Percentiles rank a stretch among this genome's conserved stretches.
These are phyloP conservation scores for Trematosphaeria pertusa DNA, from an alignment of 2,329 filamentous ascomycete genomes.

Conservation along the genomic window DNA sequence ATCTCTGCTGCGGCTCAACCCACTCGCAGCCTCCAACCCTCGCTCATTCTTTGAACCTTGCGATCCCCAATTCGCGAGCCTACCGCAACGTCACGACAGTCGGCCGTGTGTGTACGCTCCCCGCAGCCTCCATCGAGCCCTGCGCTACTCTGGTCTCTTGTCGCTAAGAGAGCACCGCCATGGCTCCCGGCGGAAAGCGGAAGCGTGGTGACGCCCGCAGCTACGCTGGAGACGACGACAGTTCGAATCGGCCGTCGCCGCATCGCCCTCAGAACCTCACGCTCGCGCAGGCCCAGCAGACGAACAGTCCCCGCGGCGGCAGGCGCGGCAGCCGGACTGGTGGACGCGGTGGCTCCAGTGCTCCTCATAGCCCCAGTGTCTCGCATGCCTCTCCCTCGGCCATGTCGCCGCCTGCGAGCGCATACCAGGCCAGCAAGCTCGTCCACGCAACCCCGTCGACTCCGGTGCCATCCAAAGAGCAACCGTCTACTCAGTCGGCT, in stretches of 20 bases:
- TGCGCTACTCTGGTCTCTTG: constrained; percentile 33
- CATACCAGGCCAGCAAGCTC: constrained; percentile 24
- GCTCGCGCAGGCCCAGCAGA: constrained; percentile 57
- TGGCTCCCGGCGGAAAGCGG: constrained; percentile 64
- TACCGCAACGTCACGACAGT: no score
- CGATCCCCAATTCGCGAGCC: constrained; percentile 2
- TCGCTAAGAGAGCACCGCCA: constrained; percentile 44
- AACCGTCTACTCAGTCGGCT: constrained; percentile 18
- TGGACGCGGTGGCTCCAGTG: constrained; percentile 36
- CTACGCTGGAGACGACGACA: constrained; percentile 52
- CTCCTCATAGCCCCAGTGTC: constrained; percentile 39
- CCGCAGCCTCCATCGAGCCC: constrained; percentile 26
- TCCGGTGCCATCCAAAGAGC: constrained; percentile 25
- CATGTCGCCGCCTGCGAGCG: constrained; percentile 38
- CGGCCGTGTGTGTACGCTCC: no score
- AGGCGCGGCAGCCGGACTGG: constrained; percentile 36
- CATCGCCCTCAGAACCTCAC: constrained; percentile 58
- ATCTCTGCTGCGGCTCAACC: constrained; percentile 16
- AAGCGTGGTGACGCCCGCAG: constrained; percentile 58
- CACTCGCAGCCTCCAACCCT: constrained; percentile 11
- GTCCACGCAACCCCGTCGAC: constrained; percentile 26
- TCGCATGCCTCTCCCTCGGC: constrained; percentile 38
- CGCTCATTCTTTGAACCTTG: constrained; percentile 1
- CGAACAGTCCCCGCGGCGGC: constrained; percentile 37
- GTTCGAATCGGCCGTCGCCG: constrained; percentile 54